Evolutionary conservation across 306 rosid species (phyloP).

Genomic region (Cajanus cajan): DNA sequence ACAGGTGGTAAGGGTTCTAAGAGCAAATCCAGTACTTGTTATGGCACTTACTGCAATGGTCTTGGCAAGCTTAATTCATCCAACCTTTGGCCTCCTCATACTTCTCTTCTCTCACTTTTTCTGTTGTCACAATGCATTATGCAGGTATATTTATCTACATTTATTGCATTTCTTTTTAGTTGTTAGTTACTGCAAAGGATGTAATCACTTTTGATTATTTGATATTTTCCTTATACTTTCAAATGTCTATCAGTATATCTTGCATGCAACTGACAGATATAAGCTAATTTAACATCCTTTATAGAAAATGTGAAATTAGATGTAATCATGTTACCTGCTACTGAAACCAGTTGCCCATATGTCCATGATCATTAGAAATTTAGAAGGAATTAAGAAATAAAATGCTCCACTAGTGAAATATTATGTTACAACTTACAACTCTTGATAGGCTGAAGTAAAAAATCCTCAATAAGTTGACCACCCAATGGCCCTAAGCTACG

Average conservation of each 20-base stretch:
- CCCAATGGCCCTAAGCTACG: no score
- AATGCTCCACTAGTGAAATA: no score
- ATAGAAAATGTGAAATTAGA: no score
- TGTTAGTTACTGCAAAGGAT: neutral
- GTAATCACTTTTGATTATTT: neutral
- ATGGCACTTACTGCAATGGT: constrained; percentile 63
- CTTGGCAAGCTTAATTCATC: constrained; percentile 83
- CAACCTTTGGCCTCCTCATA: constrained; percentile 71
- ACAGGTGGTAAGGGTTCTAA: constrained; percentile 72
- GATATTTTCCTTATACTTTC: neutral
- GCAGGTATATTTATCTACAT: constrained; percentile 61
- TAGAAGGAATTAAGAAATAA: no score
- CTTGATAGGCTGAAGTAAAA: no score
- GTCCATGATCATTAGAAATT: neutral
- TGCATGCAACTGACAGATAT: neutral
- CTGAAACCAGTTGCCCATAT: neutral
- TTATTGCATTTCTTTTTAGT: constrained; percentile 13
- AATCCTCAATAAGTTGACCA: no score
- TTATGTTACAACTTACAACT: no score
- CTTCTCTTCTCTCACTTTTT: constrained; percentile 68
- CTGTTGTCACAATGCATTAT: constrained; percentile 82
- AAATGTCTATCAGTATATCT: neutral
- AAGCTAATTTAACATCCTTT: neutral
- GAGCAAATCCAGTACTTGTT: constrained; percentile 61
- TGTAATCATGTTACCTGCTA: no score